phyloP scores from a whole-genome alignment of 2,329 filamentous ascomycete genomes.

The Tympanopsis confertula region DNA sequence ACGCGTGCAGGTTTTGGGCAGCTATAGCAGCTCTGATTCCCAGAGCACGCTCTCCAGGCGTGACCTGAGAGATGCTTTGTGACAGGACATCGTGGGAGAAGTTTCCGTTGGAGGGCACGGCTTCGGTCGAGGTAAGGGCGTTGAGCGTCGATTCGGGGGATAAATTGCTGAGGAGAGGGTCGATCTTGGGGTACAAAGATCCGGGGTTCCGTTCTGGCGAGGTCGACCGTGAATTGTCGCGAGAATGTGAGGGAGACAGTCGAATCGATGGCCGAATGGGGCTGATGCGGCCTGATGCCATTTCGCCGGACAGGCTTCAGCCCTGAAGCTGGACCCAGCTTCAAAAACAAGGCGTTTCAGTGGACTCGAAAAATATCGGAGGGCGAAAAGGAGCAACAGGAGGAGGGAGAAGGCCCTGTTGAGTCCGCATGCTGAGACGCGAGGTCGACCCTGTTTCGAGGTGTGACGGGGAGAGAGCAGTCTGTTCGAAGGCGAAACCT shows the following conservation, averaged over 20 bases:
- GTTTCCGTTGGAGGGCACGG: neutral
- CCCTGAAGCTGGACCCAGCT: neutral
- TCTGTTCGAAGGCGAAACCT: too few relatives aligned
- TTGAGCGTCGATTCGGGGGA: neutral
- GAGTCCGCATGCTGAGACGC: slow-evolving; percentile 1
- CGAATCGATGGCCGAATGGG: neutral
- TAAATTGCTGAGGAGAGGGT: neutral
- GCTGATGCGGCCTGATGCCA: neutral
- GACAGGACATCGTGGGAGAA: neutral
- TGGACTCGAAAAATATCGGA: neutral
- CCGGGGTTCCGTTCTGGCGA: neutral
- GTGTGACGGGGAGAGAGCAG: too few relatives aligned
- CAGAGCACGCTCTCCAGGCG: neutral
- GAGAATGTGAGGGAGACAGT: neutral
- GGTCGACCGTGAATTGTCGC: neutral
- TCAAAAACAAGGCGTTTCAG: neutral
- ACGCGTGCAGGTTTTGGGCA: neutral
- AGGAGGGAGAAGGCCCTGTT: neutral
- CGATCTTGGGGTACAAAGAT: neutral
- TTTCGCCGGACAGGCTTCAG: neutral
- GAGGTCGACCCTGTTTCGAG: too few relatives aligned
- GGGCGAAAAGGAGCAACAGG: neutral
- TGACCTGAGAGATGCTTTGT: neutral
- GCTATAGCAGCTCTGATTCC: neutral
- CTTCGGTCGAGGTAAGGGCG: neutral